Evolutionary conservation across 495 filamentous ascomycete genomes (phyloP).

Genomic region (Aspergillus avenaceus): DNA sequence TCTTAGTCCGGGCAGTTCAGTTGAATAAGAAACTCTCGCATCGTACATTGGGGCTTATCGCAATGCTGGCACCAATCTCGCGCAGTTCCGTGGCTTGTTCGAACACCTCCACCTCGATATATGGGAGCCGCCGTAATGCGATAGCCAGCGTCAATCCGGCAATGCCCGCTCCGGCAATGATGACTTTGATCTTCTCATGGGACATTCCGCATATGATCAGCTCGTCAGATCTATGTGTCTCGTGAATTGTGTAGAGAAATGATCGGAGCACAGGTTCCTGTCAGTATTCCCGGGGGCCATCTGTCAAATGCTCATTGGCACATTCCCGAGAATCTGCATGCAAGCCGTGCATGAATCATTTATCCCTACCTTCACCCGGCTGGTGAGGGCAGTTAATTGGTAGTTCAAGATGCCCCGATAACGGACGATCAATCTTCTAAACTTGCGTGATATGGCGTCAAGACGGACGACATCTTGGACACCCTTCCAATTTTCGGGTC

Average conservation of each 20-base stretch:
- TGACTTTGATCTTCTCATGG: conserved; percentile 24
- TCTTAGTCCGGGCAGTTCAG: neutral
- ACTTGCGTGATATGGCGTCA: neutral
- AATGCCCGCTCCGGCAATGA: conserved; percentile 46
- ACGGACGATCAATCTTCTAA: too few relatives aligned
- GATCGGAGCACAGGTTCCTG: too few relatives aligned
- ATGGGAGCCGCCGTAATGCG: conserved; percentile 30
- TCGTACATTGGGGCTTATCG: conserved; percentile 45
- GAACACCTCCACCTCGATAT: conserved; percentile 40
- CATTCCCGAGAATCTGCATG: neutral
- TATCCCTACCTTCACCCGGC: too few relatives aligned
- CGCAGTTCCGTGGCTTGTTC: conserved; percentile 40
- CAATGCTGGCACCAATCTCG: conserved; percentile 48
- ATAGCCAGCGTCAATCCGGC: conserved; percentile 45
- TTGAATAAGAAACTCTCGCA: neutral
- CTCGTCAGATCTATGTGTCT: too few relatives aligned
- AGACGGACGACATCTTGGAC: too few relatives aligned
- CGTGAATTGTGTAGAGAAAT: too few relatives aligned
- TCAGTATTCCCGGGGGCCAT: too few relatives aligned
- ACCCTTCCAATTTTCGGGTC: too few relatives aligned
- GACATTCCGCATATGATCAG: neutral
- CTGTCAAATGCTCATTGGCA: too few relatives aligned
- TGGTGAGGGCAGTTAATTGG: neutral
- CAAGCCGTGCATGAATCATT: neutral
- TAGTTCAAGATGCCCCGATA: too few relatives aligned